Evolutionary conservation across 495 filamentous ascomycete species (phyloP), one percentile per base, ranked within the genome.

Genomic region (Cairneyella variabilis): DNA sequence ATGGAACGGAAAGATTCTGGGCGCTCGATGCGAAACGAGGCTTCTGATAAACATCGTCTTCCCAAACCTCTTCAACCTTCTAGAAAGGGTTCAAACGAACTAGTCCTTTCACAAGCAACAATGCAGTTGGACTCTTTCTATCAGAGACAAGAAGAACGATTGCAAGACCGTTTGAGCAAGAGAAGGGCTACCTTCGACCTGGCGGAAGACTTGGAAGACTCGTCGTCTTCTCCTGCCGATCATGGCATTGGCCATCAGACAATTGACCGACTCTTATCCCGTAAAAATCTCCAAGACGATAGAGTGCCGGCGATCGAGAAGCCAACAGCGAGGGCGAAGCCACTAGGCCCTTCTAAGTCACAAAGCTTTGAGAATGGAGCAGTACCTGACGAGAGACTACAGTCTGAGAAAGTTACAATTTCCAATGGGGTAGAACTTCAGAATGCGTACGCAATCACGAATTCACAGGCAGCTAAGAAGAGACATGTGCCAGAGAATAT

Each of bases 241-340:
- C 52, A 32, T 14, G 59, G 46, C 3, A 58, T 56, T 7, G 39
- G 56, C 49, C 55, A 49, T 47, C 51, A 53, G 12, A 58, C 37
- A 28, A 55, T 53, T 21, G 52, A 58, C 30, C 51, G 17, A 17
- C 28, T 58, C 17, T 27, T 61, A 17, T 41, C 54, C 14, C 53
- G 54, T 21, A 49, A 50, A 52, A 41, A 6, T n/a, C 8, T 8
- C 8, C 8, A 8, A 34, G 14, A 14, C 30, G 30, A 34, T 8
- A 34, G 8, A 34, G n/a, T n/a, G n/a, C n/a, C n/a, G n/a, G n/a
- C n/a, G n/a, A n/a, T n/a, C n/a, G n/a, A n/a, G n/a, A n/a, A n/a
- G n/a, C n/a, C n/a, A n/a, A n/a, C n/a, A n/a, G n/a, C n/a, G n/a
- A n/a, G n/a, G n/a, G n/a, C n/a, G n/a, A n/a, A n/a, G n/a, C n/a